A percentile compares a stretch with the other conserved stretches of the same genome.
phyloP scores from a whole-genome alignment of 2,329 filamentous ascomycete genomes.

The Calonectria hongkongensis region DNA sequence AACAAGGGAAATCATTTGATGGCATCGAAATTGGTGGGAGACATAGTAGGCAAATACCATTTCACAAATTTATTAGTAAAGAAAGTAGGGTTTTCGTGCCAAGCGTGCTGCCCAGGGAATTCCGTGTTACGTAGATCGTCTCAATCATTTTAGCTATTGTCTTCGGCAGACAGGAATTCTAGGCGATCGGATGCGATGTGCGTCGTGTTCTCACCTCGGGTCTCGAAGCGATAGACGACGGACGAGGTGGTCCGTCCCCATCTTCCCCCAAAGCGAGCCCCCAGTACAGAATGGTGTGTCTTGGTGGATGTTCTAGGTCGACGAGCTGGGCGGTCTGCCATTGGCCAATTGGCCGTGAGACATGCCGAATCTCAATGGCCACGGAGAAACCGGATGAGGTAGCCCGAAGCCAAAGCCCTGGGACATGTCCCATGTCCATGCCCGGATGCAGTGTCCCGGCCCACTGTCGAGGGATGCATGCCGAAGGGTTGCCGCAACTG shows the following conservation, averaged over 20 bases:
- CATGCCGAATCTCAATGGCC: constrained; percentile 18
- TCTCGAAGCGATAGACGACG: constrained; percentile 38
- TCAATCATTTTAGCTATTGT: background rate
- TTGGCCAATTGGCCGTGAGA: constrained; percentile 49
- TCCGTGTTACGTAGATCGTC: background rate
- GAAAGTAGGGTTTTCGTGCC: background rate
- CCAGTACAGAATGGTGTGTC: constrained; percentile 30
- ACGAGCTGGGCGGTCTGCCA: constrained; percentile 37
- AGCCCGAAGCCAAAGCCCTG: constrained; percentile 53
- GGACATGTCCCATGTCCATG: constrained; percentile 43
- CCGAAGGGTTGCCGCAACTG: constrained; percentile 34
- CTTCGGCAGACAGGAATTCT: too few species aligned
- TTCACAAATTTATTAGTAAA: background rate
- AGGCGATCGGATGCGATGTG: constrained; percentile 21
- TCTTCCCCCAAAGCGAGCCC: background rate
- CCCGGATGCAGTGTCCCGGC: constrained; percentile 43
- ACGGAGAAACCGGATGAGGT: constrained; percentile 54
- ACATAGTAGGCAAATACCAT: background rate
- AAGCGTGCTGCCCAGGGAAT: background rate
- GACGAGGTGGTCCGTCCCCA: background rate
- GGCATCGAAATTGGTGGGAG: constrained; percentile 11
- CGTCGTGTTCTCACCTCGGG: constrained; percentile 15
- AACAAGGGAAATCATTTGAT: constrained; percentile 20
- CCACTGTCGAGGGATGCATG: constrained; percentile 31
- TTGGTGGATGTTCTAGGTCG: constrained; percentile 42